Percentiles rank a stretch among this genome's conserved stretches.
Evolutionary conservation across 257 asterid species (phyloP).

Genomic region (Solanum okadae): DNA sequence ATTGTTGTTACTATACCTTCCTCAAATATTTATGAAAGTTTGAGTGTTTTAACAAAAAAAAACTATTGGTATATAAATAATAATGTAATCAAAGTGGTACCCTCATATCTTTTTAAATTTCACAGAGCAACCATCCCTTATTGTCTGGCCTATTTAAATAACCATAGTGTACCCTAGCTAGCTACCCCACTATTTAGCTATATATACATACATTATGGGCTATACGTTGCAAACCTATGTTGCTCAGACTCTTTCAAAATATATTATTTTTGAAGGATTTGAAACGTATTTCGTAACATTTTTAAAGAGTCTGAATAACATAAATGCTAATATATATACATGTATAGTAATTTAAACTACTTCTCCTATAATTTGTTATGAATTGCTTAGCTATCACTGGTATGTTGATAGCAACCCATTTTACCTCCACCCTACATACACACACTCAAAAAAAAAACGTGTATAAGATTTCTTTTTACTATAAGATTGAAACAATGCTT

Average conservation of each 20-base stretch:
- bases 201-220: background rate
- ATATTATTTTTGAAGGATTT: background rate
- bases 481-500: background rate
- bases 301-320: background rate
- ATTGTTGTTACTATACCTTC: background rate
- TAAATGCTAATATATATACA: background rate
- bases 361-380: background rate
- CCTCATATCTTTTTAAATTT: background rate
- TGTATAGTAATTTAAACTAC: background rate
- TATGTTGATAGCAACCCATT: background rate
- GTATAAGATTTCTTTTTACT: background rate
- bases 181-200: background rate
- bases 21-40: background rate
- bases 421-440: background rate
- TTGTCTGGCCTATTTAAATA: constrained; percentile 16
- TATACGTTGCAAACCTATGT: background rate
- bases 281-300: background rate
- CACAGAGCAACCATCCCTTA: constrained; percentile 23
- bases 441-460: background rate
- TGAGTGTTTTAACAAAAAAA: background rate
- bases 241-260: background rate
- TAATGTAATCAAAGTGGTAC: background rate
- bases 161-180: background rate
- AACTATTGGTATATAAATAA: background rate
- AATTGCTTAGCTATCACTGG: background rate